Evolutionary conservation across 495 filamentous ascomycete species (phyloP).

Genomic region (Astrocystis sublimbata): DNA sequence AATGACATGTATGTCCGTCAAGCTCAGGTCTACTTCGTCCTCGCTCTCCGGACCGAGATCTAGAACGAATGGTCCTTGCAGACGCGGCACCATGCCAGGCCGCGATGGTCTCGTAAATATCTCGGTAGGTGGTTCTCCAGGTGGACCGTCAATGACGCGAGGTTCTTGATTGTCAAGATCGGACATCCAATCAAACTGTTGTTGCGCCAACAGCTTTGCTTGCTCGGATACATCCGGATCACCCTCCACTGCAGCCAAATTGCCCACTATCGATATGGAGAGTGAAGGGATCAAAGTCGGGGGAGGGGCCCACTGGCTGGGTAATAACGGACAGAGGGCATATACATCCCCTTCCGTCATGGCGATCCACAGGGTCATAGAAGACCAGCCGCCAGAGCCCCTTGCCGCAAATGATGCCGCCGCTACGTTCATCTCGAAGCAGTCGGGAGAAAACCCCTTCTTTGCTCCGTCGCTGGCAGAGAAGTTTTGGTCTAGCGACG

Average conservation of each 20-base stretch:
- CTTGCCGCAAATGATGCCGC: conserved; percentile 78
- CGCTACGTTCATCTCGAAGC: conserved; percentile 82
- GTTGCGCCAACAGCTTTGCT: conserved; percentile 61
- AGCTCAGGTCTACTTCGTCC: conserved; percentile 66
- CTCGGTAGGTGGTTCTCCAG: conserved; percentile 48
- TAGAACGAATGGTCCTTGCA: conserved; percentile 85
- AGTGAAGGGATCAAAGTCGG: conserved; percentile 73
- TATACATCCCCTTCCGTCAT: conserved; percentile 89
- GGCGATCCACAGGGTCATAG: conserved; percentile 90
- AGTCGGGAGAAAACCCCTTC: conserved; percentile 81
- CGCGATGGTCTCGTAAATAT: conserved; percentile 68
- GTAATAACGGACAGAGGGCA: conserved; percentile 83
- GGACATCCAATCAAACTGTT: conserved; percentile 79
- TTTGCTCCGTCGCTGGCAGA: conserved; percentile 67
- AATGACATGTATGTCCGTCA: conserved; percentile 57
- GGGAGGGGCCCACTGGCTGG: conserved; percentile 77
- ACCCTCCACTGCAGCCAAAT: conserved; percentile 60
- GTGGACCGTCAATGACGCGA: conserved; percentile 42
- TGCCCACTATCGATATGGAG: conserved; percentile 69
- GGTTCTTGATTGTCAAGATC: conserved; percentile 81
- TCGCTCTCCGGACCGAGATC: conserved; percentile 62
- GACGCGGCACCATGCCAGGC: conserved; percentile 71
- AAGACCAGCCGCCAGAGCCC: conserved; percentile 79
- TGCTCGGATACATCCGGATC: conserved; percentile 54
- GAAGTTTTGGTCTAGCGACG: conserved; percentile 74